Evolutionary conservation across 1,139 yeast genomes (phyloP), one percentile per base, ranked within the genome.

Genomic region (Yamadazyma diospyri): DNA sequence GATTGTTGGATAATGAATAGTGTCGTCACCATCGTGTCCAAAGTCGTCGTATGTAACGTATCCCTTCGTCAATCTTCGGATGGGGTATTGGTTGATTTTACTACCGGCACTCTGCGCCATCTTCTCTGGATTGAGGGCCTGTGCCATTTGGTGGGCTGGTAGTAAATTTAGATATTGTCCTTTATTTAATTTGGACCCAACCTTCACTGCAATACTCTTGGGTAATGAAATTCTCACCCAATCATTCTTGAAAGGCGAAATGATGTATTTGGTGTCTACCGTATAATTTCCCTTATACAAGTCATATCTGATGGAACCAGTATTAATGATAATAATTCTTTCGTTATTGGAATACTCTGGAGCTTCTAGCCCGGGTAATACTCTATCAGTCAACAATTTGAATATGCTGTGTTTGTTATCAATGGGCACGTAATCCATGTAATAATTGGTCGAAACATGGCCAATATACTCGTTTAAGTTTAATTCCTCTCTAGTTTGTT

Each of bases 231-330:
- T 50, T 34, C 68, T 70, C 19, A 64, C 69, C 97, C 97, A 92
- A 33, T 72, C 70, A 51, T 88, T 88, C 36, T 74, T 68, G 57
- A 88, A 92, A 0, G 98, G 97, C 0, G 95, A 81, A 0, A 92
- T 84, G 30, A 84, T 86, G 51, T 69, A 92, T 40, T 84, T 83
- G 0, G 94, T 71, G 55, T 89, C 95, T 27, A 66, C 60, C 0
- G 95, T 88, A 52, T 82, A 92, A 1, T 81, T 78, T 0, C 97
- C 98, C 53, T 81, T 77, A 61, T 83, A 84, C 35, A 92, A 59
- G 53, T 92, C 97, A 53, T 86, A 92, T 32, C 98, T 72, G 4
- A 92, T 72, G 0, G 95, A 83, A 0, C 97, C 97, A 0, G 97
- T 83, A 51, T 92, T 92, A 38, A 87, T 76, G 29, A 85, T 60